These are phyloP conservation scores for Oldenlandia corymbosa DNA, from an alignment of 257 asterid species.

Conservation along the genomic window DNA sequence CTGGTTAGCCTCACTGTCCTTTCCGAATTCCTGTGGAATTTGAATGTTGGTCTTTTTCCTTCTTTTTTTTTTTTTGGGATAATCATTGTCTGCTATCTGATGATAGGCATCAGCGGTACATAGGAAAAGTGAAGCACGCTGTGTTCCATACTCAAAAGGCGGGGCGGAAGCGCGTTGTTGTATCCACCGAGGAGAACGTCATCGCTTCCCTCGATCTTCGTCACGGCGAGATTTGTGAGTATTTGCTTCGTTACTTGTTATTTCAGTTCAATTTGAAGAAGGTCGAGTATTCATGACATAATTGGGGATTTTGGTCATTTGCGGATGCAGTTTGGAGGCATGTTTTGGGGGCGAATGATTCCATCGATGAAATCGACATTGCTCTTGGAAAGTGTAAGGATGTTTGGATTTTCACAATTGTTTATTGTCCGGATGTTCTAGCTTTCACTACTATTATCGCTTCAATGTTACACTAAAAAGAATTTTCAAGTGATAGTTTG, in stretches of 20 bases:
- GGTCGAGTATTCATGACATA: background rate
- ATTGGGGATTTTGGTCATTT: background rate
- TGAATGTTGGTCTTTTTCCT: too few relatives aligned
- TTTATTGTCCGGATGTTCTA: background rate
- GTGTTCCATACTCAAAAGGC: constrained; percentile 95
- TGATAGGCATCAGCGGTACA: constrained; percentile 93
- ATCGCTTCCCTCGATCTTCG: constrained; percentile 98
- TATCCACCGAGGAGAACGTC: constrained; percentile 90
- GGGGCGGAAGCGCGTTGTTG: constrained; percentile 85
- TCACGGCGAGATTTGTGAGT: constrained; percentile 88
- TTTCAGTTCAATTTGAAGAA: background rate
- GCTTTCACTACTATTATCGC: constrained; percentile 7
- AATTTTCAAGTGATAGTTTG: background rate
- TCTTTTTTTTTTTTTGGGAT: constrained; percentile 18
- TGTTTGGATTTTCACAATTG: constrained; percentile 4
- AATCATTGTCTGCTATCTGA: constrained; percentile 16
- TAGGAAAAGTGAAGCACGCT: constrained; percentile 95
- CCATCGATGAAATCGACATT: constrained; percentile 65
- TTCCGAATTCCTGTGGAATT: background rate
- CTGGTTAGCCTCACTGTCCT: constrained; percentile 42
- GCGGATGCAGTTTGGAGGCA: constrained; percentile 92
- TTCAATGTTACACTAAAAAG: constrained; percentile 5
- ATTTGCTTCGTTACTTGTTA: background rate
- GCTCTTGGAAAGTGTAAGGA: constrained; percentile 81
- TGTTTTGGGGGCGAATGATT: constrained; percentile 73